Base-by-base conservation (phyloP, 768 basidiomycete species). In the Kwoniella bestiolae region DNA sequence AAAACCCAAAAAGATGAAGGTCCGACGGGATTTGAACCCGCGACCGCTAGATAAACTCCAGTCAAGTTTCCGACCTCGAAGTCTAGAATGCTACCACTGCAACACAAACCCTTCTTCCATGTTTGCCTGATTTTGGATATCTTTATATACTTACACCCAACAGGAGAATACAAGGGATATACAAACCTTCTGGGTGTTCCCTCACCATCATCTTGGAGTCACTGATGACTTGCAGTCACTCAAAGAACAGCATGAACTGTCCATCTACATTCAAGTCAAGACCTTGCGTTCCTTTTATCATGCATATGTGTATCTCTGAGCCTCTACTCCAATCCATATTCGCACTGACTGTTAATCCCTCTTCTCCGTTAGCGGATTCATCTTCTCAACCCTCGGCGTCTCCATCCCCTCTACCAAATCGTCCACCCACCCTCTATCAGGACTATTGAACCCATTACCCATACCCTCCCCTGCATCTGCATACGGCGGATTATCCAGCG, bases 401-500 rank as follows among this genome's bases (percentile, higher is more conserved):
- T 63, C 62, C 11, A 49, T 55, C 3, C 62, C 53, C 14, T 63
- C 46, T 18, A 63, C 62, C 25, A 63, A 50, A 45, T 56, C 53
- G 11, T 56, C 62, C 26, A 63, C n/a, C 32, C 53, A 56, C 2
- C 62, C 62, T 5, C 60, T 55, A 38, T 63, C 62, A 26, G 62
- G 62, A 14, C 45, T 34, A 44, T 45, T 56, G 46, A 63, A 55
- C 5, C 62, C 62, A 21, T 35, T 63, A 38, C 68, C 66, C 45
- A 74, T 61, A 12, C 71, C 76, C 38, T 66, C 63, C 28, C 67
- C 73, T 29, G 57, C 34, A 56, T 72, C 71, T 23, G 63, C 63
- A 38, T 69, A 66, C 7, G 60, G 50, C 8, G 70, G 70, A 53
- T 68, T 69, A 35, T 77, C 74, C 3, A 77, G 53, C 7, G 71